Evolutionary conservation across 495 filamentous ascomycete genomes (phyloP).

Genomic region (Aspergillus kassunensis): DNA sequence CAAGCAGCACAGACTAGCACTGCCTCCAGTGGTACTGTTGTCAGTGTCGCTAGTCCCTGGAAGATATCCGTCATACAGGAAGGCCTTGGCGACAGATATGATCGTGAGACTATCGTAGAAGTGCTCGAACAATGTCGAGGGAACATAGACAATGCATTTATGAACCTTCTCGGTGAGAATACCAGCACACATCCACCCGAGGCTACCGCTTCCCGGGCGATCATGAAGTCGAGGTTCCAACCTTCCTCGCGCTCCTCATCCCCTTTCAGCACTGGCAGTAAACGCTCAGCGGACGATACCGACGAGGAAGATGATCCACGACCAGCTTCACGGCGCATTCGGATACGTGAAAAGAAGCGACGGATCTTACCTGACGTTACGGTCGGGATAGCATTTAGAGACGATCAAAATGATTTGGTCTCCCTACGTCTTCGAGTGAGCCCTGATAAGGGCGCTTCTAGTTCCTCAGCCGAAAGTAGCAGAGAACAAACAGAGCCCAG

Average conservation of each 20-base stretch:
- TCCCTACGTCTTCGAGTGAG: slow-evolving; percentile 42
- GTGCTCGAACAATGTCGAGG: slow-evolving; percentile 58
- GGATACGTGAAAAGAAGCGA: slow-evolving; percentile 31
- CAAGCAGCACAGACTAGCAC: slow-evolving; percentile 17
- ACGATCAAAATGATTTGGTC: slow-evolving; percentile 43
- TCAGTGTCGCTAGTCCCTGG: slow-evolving; percentile 47
- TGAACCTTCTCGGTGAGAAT: slow-evolving; percentile 52
- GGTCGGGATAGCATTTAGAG: slow-evolving; percentile 44
- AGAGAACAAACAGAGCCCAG: slow-evolving; percentile 6
- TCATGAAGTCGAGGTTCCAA: slow-evolving; percentile 37
- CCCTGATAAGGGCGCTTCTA: slow-evolving; percentile 19
- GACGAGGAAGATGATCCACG: slow-evolving; percentile 37
- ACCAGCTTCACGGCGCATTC: slow-evolving; percentile 26
- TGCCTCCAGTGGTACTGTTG: slow-evolving; percentile 5
- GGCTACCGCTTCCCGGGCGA: slow-evolving; percentile 20
- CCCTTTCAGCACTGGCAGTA: slow-evolving; percentile 45
- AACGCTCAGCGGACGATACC: slow-evolving; percentile 46
- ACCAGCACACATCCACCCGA: slow-evolving; percentile 28
- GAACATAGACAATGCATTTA: slow-evolving; percentile 57
- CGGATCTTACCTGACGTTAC: slow-evolving; percentile 43
- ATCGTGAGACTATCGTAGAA: slow-evolving; percentile 52
- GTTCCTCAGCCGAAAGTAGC: slow-evolving; percentile 3
- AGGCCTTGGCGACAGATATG: slow-evolving; percentile 53
- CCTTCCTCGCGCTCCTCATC: slow-evolving; percentile 41
- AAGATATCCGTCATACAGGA: slow-evolving; percentile 57